Base-by-base conservation (phyloP, 306 rosid species). In the Vigna mungo region DNA sequence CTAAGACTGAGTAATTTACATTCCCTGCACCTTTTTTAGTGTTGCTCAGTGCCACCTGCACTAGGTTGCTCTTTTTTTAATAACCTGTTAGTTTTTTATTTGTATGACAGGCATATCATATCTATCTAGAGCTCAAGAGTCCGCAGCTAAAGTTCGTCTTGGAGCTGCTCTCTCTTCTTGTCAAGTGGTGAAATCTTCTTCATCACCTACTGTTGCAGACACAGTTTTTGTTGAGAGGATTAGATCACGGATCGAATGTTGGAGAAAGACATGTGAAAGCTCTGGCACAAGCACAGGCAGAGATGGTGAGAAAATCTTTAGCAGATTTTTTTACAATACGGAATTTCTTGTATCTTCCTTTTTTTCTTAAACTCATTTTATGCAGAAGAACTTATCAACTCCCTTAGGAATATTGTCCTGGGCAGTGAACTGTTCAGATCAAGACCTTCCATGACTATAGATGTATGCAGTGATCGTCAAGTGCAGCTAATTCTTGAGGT, bases 391-490 rank as follows among this genome's bases (percentile, higher is more conserved):
- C 85, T 94, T 67, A 71, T 94, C 76, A 75, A 53, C 58, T 84
- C 90, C 62, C 81, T 94, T 54, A 84, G 82, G 83, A 90, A 86
- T 81, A 82, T 94, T 78, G 71, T 94, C 37, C 21, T 76, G 78
- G 90, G 92, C 13, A 72, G 49, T 52, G 97, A 90, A 75, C 78
- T 58, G 68, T 86, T 89, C 58, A 87, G 88, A 78, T 76, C 91
- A 78, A 92, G 97, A 78, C 95, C 92, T 44, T 87, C 88, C 81
- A 77, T 92, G 82, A 82, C 81, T 62, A 64, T 94, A 74, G 96
- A 94, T 85, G 92, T 92, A 83, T 94, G 93, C 84, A 92, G 92
- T 32, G 92, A 90, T 63, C 90, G 84, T 55, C 98, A 94, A 82
- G 88, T 82, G 84, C 88, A 85, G 75, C 93, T 94, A 66, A 83